Conservation (phyloP, 2,329 filamentous ascomycete species). For the Rhynchosporium secalis region DNA sequence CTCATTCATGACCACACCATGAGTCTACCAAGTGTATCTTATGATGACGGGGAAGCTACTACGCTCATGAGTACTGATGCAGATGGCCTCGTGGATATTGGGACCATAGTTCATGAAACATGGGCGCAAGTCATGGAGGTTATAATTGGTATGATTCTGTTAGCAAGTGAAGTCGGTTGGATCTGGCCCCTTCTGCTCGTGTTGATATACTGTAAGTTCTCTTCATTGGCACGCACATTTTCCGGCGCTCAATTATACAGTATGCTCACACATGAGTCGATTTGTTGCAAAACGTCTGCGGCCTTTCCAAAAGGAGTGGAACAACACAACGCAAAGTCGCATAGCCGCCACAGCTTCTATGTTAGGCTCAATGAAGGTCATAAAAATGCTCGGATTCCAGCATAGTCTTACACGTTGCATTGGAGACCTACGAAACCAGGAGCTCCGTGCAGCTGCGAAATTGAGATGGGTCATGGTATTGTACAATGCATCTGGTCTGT, state of each 20-base stretch:
- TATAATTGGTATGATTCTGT: slow-evolving; percentile 43
- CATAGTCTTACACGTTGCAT: slow-evolving; percentile 13
- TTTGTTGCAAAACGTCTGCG: slow-evolving; percentile 44
- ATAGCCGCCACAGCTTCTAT: slow-evolving; percentile 42
- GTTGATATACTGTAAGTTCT: slow-evolving; percentile 44
- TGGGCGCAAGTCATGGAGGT: slow-evolving; percentile 48
- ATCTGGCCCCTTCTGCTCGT: slow-evolving; percentile 45
- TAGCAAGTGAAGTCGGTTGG: slow-evolving; percentile 46
- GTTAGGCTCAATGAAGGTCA: slow-evolving; percentile 42
- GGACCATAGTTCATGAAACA: slow-evolving; percentile 45
- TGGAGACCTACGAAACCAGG: slow-evolving; percentile 17
- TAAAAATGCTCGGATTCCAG: slow-evolving; percentile 43
- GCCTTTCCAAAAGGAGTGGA: slow-evolving; percentile 44
- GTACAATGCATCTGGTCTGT: slow-evolving; percentile 45
- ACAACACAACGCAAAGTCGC: slow-evolving; percentile 44
- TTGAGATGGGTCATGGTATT: slow-evolving; percentile 45
- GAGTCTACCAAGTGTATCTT: slow-evolving; percentile 29
- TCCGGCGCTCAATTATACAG: slow-evolving; percentile 29
- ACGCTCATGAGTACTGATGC: slow-evolving; percentile 47
- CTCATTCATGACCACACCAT: slow-evolving; percentile 43
- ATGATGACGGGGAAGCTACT: slow-evolving; percentile 41
- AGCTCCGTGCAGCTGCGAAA: slow-evolving; percentile 40
- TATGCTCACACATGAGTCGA: slow-evolving; percentile 46
- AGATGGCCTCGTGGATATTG: slow-evolving; percentile 39
- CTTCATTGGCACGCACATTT: not conserved